phyloP scores from a whole-genome alignment of 75 land plant species.

The Larix kaempferi region DNA sequence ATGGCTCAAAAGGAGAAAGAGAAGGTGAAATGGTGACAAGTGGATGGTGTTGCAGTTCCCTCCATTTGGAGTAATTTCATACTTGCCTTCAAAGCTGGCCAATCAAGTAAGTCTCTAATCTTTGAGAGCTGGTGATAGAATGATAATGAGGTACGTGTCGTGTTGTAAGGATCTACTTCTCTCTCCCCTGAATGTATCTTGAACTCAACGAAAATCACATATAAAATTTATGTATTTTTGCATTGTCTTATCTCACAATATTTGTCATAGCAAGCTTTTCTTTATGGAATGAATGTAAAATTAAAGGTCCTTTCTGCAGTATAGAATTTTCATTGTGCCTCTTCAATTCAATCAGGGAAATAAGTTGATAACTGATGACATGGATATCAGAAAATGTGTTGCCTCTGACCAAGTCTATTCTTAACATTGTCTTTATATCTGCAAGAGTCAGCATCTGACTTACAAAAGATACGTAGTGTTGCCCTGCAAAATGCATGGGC shows the following conservation, averaged over 20 bases:
- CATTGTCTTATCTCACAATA: neutral
- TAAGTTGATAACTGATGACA: neutral
- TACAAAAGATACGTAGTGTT: no score
- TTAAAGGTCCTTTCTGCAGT: neutral
- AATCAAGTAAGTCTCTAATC: neutral
- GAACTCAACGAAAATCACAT: neutral
- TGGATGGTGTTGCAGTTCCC: neutral
- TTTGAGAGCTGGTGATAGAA: neutral
- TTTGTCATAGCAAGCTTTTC: neutral
- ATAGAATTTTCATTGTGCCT: neutral
- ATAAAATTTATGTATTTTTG: neutral
- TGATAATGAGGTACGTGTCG: neutral
- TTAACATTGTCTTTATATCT: neutral
- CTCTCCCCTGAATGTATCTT: neutral
- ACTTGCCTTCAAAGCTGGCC: neutral
- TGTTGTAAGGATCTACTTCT: neutral
- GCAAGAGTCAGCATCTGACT: neutral
- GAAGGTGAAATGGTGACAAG: neutral
- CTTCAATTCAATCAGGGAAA: neutral
- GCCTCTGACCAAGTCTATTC: neutral
- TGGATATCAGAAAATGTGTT: neutral
- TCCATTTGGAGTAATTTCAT: neutral
- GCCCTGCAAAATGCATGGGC: no score
- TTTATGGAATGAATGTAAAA: neutral
- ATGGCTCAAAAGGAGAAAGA: constrained; percentile 14